phyloP scores from a whole-genome alignment of 768 basidiomycete genomes.

The Boletus insuetus region DNA sequence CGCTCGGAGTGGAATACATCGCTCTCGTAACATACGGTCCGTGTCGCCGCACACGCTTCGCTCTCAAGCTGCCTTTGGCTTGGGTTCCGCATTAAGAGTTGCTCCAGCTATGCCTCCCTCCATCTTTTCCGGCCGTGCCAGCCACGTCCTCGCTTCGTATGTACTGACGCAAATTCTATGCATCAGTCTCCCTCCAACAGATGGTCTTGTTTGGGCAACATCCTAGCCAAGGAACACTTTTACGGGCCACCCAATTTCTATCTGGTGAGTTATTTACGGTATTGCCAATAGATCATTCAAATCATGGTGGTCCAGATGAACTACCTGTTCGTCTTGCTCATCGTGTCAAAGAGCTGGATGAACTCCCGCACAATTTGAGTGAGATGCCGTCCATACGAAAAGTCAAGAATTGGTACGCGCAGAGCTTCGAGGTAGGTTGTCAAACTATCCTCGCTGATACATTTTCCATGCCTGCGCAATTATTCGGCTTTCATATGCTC shows the following conservation, averaged over 20 bases:
- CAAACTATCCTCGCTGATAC: neutral
- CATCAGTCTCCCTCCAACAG: slow-evolving; percentile 91
- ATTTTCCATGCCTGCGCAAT: neutral
- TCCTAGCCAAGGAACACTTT: slow-evolving; percentile 88
- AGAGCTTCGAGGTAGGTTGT: slow-evolving; percentile 86
- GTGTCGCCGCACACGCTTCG: no score
- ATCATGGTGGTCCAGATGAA: slow-evolving; percentile 56
- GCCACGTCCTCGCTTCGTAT: neutral
- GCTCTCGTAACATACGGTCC: no score
- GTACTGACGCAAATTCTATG: slow-evolving; percentile 5
- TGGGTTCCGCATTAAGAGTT: no score
- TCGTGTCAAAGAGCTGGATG: slow-evolving; percentile 92
- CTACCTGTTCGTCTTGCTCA: slow-evolving; percentile 94
- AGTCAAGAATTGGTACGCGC: slow-evolving; percentile 98
- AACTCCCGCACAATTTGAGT: slow-evolving; percentile 87
- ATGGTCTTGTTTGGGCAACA: slow-evolving; percentile 98
- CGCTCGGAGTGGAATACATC: no score
- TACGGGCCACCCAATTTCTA: slow-evolving; percentile 90
- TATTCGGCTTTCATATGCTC: neutral
- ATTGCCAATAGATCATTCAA: neutral
- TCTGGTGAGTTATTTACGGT: slow-evolving; percentile 46
- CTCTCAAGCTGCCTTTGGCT: no score
- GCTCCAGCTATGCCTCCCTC: no score
- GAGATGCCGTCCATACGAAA: slow-evolving; percentile 91
- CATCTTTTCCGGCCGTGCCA: no score